Evolutionary conservation across 306 rosid species (phyloP).

Genomic region (Dalbergia cochinchinensis): DNA sequence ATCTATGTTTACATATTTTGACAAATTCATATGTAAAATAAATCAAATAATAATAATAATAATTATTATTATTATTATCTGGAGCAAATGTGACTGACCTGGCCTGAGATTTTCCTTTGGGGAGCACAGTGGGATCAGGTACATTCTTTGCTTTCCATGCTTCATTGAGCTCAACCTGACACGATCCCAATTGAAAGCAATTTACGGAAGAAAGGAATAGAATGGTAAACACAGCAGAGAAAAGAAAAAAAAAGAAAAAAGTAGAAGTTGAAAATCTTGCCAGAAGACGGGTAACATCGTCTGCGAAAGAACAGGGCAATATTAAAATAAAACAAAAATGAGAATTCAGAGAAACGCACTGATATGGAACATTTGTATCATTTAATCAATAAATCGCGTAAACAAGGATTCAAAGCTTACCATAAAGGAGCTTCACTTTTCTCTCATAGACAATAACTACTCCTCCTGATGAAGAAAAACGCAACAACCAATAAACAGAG

Average conservation of each 20-base stretch:
- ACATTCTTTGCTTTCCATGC: constrained; percentile 78
- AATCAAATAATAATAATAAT: not conserved
- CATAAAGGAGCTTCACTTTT: constrained; percentile 75
- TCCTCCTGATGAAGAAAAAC: constrained; percentile 65
- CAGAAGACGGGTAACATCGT: constrained; percentile 86
- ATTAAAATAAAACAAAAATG: constrained; percentile 2
- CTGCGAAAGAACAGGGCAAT: constrained; percentile 54
- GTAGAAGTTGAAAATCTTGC: constrained; percentile 46
- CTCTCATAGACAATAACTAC: constrained; percentile 91
- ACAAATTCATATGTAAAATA: constrained; percentile 21
- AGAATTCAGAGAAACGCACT: constrained; percentile 11
- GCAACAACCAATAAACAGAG: constrained; percentile 10
- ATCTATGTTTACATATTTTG: not conserved
- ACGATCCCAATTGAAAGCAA: not conserved
- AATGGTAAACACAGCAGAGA: not conserved
- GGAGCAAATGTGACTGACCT: constrained; percentile 53
- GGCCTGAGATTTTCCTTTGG: constrained; percentile 81
- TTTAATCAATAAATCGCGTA: not conserved
- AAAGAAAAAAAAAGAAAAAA: not conserved
- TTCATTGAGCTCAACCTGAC: constrained; percentile 78
- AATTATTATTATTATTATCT: too few species aligned
- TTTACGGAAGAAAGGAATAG: not conserved
- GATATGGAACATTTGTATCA: not conserved
- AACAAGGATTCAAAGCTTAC: constrained; percentile 45
- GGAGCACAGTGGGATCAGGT: constrained; percentile 70